Conservation (phyloP, 1,284 basidiomycete species). For the Puccinia horiana region DNA sequence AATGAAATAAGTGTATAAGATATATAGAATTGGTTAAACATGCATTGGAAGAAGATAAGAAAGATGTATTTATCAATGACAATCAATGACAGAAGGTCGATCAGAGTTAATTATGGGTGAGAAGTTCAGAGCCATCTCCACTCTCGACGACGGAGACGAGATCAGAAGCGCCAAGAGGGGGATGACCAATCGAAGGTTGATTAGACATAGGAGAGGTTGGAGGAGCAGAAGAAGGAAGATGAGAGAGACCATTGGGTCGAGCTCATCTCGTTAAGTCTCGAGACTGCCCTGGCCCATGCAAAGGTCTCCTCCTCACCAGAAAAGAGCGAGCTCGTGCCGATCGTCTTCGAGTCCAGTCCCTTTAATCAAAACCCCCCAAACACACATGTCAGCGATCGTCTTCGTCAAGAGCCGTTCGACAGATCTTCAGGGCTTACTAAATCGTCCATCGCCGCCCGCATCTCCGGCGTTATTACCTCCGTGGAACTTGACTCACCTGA, state of each 20-base stretch:
- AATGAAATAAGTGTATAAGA: too few species aligned
- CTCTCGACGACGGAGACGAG: neutral
- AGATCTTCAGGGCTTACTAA: slow-evolving; percentile 64
- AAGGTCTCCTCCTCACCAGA: slow-evolving; percentile 91
- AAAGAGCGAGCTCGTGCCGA: slow-evolving; percentile 82
- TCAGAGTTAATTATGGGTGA: neutral
- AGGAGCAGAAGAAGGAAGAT: neutral
- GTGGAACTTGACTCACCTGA: slow-evolving; percentile 7
- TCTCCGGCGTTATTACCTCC: slow-evolving; percentile 30
- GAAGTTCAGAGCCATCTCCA: neutral
- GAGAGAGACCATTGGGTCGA: slow-evolving; percentile 71
- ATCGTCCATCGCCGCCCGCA: slow-evolving; percentile 74
- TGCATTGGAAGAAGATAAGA: neutral
- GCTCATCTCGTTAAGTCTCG: slow-evolving; percentile 86
- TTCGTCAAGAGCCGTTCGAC: neutral
- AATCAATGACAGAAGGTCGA: neutral
- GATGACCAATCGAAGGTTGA: neutral
- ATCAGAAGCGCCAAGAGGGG: neutral
- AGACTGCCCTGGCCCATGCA: slow-evolving; percentile 89
- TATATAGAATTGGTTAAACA: too few species aligned
- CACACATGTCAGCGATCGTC: neutral
- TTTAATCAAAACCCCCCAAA: slow-evolving; percentile 56
- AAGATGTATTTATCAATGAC: neutral
- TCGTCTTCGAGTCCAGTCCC: slow-evolving; percentile 73
- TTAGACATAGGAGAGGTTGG: neutral